These are phyloP conservation scores for Neurospora terricola DNA, from an alignment of 495 filamentous ascomycete species.

Conservation along the genomic window DNA sequence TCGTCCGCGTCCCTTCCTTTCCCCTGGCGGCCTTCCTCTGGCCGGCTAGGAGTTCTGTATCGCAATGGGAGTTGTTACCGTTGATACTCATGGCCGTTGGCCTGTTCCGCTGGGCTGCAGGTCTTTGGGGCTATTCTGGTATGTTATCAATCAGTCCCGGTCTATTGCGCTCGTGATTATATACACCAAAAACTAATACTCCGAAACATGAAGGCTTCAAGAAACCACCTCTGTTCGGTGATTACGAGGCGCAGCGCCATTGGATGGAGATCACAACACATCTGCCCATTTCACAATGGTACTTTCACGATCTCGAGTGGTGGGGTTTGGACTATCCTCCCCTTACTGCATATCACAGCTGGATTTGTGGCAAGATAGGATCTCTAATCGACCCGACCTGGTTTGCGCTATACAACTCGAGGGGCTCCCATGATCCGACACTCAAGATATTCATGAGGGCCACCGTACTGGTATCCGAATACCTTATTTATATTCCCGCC, in stretches of 20 bases:
- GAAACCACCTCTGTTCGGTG: slow-evolving; percentile 84
- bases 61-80: slow-evolving; percentile 89
- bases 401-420: slow-evolving; percentile 81
- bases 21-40: slow-evolving; percentile 87
- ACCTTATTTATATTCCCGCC: slow-evolving; percentile 78
- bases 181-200: background rate
- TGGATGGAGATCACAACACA: slow-evolving; percentile 97
- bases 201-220: slow-evolving; percentile 47
- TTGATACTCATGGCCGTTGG: slow-evolving; percentile 82
- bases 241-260: slow-evolving; percentile 94
- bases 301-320: slow-evolving; percentile 91
- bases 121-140: slow-evolving; percentile 94
- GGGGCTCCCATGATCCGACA: slow-evolving; percentile 63
- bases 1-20: slow-evolving; percentile 48
- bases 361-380: slow-evolving; percentile 82
- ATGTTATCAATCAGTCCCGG: slow-evolving; percentile 6
- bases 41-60: slow-evolving; percentile 71
- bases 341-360: slow-evolving; percentile 95
- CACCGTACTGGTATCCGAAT: slow-evolving; percentile 82
- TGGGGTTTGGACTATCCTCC: slow-evolving; percentile 98
- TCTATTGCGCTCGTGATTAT: background rate
- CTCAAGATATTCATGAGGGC: slow-evolving; percentile 94
- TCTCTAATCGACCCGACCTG: slow-evolving; percentile 66
- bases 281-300: slow-evolving; percentile 88
- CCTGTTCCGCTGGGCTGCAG: slow-evolving; percentile 85